Conservation (phyloP, 306 rosid genomes). For the Senna siamea region DNA sequence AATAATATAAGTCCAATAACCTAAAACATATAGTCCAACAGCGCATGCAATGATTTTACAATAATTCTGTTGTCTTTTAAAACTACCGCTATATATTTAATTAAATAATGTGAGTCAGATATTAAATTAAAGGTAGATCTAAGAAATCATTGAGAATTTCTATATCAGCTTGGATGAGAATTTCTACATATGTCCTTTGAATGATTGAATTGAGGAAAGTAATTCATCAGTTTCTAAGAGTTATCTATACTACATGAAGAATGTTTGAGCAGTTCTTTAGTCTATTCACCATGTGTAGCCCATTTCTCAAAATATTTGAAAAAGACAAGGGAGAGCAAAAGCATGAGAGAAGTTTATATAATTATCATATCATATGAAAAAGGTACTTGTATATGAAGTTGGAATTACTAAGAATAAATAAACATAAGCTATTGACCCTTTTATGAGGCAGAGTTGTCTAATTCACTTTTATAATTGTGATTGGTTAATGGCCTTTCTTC, state of each 20-base stretch:
- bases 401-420: too few species aligned
- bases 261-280: background rate
- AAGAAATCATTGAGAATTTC: background rate
- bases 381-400: background rate
- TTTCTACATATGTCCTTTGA: constrained; percentile 45
- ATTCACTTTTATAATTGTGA: too few species aligned
- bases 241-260: background rate
- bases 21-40: too few species aligned
- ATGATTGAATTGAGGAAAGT: background rate
- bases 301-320: constrained; percentile 14
- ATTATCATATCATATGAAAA: background rate
- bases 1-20: too few species aligned
- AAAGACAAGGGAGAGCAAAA: constrained; percentile 5
- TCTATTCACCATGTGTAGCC: background rate
- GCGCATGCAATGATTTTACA: too few species aligned
- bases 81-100: too few species aligned
- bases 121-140: background rate
- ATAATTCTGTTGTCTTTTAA: too few species aligned
- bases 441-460: background rate
- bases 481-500: too few species aligned
- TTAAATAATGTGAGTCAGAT: constrained; percentile 13
- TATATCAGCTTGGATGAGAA: too few species aligned
- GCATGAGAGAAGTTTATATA: background rate
- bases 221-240: background rate
- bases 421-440: background rate